Conservation (phyloP, 345 rosid species). For the Murraya paniculata region DNA sequence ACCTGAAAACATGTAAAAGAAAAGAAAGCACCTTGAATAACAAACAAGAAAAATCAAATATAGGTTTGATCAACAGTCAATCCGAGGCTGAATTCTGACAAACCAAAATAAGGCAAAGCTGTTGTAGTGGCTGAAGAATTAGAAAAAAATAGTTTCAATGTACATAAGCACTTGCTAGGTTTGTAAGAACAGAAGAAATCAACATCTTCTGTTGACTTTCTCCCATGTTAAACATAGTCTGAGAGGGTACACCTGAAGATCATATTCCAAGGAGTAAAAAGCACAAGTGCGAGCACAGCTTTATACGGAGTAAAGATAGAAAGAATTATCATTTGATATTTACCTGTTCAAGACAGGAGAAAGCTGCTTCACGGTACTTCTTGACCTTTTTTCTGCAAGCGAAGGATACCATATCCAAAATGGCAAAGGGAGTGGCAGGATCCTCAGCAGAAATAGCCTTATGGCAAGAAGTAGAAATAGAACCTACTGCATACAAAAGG, state of each 20-base stretch:
- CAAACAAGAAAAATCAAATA: not conserved
- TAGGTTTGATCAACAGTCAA: conserved; percentile 1
- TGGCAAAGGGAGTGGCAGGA: conserved; percentile 52
- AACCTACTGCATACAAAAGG: conserved; percentile 73
- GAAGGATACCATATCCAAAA: conserved; percentile 60
- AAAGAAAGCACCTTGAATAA: not conserved
- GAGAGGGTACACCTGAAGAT: not conserved
- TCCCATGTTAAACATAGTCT: not conserved
- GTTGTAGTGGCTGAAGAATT: not conserved
- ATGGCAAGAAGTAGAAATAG: conserved; percentile 75
- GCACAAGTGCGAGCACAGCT: not conserved
- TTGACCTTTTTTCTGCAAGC: conserved; percentile 75
- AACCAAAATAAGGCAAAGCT: not conserved
- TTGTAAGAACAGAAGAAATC: not conserved
- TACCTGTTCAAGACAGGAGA: conserved; percentile 77
- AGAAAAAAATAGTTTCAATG: not conserved
- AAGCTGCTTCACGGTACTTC: conserved; percentile 85
- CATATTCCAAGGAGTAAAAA: not conserved
- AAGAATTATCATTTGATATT: not conserved
- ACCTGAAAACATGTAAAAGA: conserved; percentile 44
- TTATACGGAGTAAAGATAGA: not conserved
- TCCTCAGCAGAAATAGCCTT: conserved; percentile 62
- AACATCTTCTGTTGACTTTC: not conserved
- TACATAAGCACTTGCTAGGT: not conserved
- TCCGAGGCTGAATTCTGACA: not conserved